These are phyloP conservation scores for Neurospora tetraspora DNA, from an alignment of 495 filamentous ascomycete species.

Conservation along the genomic window DNA sequence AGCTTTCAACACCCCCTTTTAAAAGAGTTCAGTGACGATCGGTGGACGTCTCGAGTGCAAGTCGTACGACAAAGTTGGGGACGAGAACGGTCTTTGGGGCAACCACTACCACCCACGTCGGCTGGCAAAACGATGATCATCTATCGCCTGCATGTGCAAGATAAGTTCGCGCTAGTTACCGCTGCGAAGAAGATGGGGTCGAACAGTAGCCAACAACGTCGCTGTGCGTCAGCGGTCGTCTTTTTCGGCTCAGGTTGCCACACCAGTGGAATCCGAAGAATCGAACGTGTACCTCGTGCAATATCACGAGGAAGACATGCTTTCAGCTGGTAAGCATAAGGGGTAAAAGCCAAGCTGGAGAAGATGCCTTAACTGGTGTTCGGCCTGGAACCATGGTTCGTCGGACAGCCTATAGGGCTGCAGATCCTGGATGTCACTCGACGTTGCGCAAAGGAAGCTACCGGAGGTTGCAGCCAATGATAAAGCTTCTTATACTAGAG, in stretches of 20 bases:
- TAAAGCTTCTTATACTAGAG: neutral
- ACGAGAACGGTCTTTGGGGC: neutral
- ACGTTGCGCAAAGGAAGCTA: conserved; percentile 3
- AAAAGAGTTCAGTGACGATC: neutral
- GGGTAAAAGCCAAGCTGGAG: neutral
- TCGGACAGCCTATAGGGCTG: conserved; percentile 18
- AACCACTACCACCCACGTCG: neutral
- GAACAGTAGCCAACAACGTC: neutral
- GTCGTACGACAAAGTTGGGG: neutral
- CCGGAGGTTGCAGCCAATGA: neutral
- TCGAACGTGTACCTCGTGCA: neutral
- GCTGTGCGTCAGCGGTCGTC: neutral
- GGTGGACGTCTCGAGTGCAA: neutral
- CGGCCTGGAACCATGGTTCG: neutral
- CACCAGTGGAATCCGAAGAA: neutral
- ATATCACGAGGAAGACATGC: neutral
- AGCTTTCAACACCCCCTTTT: neutral
- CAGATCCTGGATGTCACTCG: conserved; percentile 11
- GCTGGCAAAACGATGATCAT: neutral
- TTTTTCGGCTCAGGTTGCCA: neutral
- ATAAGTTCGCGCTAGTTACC: neutral
- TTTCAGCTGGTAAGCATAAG: neutral
- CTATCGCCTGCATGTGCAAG: neutral
- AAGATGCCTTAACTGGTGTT: neutral
- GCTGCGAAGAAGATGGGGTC: neutral